Base-by-base conservation (phyloP, 352 stramenopile species). In the Phytopythium vexans region DNA sequence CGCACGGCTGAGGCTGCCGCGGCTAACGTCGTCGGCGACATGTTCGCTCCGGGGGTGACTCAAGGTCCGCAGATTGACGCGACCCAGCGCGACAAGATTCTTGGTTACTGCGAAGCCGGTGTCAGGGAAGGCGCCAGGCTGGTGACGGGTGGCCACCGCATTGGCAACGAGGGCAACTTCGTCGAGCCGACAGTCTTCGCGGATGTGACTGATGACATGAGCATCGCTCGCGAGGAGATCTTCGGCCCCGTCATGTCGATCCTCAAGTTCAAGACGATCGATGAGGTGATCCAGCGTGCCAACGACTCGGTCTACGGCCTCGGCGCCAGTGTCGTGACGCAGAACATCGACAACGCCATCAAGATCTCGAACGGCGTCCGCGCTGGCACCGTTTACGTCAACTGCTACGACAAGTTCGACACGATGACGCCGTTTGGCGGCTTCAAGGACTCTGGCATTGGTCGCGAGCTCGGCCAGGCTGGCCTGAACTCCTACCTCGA, bases 351-450 rank as follows among this genome's bases (percentile, higher is more conserved):
- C 41, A 80, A 90, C 44, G 80, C 81, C 6, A 85, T 96, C 58
- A 77, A 88, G 48, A 84, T 98, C 58, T 79, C 88, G 49, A 83
- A 94, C 51, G 65, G 62, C 8, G 68, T 98, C 14, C 82, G 96
- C 48, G 74, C 77, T 49, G 94, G 94, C 40, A 96, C 96, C n/a
- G 87, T 98, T 16, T 96, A 93, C 60, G 79, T 98, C 7, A 99
- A 98, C 74, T 96, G 79, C 66, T 97, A 97, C 70, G 67, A 95
- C 40, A 56, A 95, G 10, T 93, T 95, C 32, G 89, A 95, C 52
- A 64, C 69, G 15, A 80, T 84, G 57, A 91, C 95, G 54, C 77
- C 81, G 14, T 95, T 93, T 52, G 86, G 86, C 37, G 86, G 86
- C 50, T 91, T 81, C 63, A 92, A 93, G 77, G 75, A 91, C 62